These are phyloP conservation scores for Ustilago loliicola DNA, from an alignment of 1,284 basidiomycete species.

Conservation along the genomic window DNA sequence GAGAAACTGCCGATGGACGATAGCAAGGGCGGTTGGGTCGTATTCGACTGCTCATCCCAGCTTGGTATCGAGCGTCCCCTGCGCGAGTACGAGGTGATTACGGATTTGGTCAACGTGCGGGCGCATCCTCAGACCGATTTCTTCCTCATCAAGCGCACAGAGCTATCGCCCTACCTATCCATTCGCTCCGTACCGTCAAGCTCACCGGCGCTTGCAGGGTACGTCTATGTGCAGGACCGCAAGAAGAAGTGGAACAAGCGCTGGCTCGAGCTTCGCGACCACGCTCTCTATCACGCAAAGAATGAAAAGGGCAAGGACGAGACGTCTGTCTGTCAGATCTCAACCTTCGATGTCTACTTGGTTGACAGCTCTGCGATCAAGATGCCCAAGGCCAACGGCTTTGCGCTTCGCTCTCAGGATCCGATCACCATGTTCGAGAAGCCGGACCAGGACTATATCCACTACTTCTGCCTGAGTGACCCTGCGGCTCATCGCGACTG, in stretches of 20 bases:
- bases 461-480: constrained; percentile 64
- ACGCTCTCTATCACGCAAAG: constrained; percentile 65
- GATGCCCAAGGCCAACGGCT: constrained; percentile 63
- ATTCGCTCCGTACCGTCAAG: constrained; percentile 55
- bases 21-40: constrained; percentile 60
- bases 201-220: constrained; percentile 64
- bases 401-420: constrained; percentile 63
- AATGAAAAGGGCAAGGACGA: constrained; percentile 69
- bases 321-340: constrained; percentile 59
- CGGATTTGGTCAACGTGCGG: constrained; percentile 56
- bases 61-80: constrained; percentile 67
- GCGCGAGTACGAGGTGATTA: constrained; percentile 68
- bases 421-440: constrained; percentile 62
- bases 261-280: constrained; percentile 69
- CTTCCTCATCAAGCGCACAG: constrained; percentile 64
- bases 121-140: constrained; percentile 51
- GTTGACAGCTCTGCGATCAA: constrained; percentile 54
- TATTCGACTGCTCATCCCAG: constrained; percentile 62
- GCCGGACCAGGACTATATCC: constrained; percentile 64
- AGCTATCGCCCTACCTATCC: constrained; percentile 59
- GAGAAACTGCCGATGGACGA: constrained; percentile 58
- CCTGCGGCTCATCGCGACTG: constrained; percentile 66
- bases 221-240: constrained; percentile 62
- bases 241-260: constrained; percentile 66
- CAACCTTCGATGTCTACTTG: constrained; percentile 65